Evolutionary conservation across 441 rosid species (phyloP).

Genomic region (Brassica hybrid): DNA sequence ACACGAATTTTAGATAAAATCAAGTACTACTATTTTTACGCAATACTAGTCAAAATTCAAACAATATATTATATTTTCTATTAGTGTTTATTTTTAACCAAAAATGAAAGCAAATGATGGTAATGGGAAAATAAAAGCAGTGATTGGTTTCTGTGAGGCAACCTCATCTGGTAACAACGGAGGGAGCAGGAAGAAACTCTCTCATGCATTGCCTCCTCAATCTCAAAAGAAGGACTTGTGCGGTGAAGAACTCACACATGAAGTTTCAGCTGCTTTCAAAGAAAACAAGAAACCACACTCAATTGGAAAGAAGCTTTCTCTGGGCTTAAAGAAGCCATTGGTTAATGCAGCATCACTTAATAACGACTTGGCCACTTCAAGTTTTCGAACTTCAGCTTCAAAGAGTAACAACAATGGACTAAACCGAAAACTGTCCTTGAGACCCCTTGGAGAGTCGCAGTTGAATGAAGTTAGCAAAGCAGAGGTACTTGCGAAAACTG

Average conservation of each 20-base stretch:
- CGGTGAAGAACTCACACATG: neutral
- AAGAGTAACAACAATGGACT: slow-evolving; percentile 21
- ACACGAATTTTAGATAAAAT: neutral
- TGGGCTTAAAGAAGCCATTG: slow-evolving; percentile 46
- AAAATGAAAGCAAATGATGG: neutral
- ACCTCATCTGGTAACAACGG: neutral
- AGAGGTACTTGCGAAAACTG: slow-evolving; percentile 5
- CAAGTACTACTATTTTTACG: too few relatives aligned
- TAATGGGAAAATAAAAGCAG: slow-evolving; percentile 44
- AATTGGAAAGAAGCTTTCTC: slow-evolving; percentile 52
- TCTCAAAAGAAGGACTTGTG: slow-evolving; percentile 19
- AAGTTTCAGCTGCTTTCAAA: slow-evolving; percentile 23
- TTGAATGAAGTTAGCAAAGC: slow-evolving; percentile 21
- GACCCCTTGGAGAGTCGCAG: slow-evolving; percentile 33
- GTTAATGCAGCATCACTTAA: slow-evolving; percentile 19
- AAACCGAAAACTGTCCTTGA: neutral
- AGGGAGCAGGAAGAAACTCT: slow-evolving; percentile 42
- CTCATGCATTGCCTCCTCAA: slow-evolving; percentile 43
- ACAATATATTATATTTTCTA: too few relatives aligned
- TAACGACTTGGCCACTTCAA: slow-evolving; percentile 15
- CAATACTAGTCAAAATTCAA: too few relatives aligned
- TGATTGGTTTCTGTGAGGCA: slow-evolving; percentile 1
- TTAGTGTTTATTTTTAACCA: too few relatives aligned
- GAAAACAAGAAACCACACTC: slow-evolving; percentile 39
- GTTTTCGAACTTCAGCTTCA: slow-evolving; percentile 26